These are phyloP conservation scores for Byssothecium circinans DNA, from an alignment of 2,329 filamentous ascomycete genomes.

Conservation along the genomic window DNA sequence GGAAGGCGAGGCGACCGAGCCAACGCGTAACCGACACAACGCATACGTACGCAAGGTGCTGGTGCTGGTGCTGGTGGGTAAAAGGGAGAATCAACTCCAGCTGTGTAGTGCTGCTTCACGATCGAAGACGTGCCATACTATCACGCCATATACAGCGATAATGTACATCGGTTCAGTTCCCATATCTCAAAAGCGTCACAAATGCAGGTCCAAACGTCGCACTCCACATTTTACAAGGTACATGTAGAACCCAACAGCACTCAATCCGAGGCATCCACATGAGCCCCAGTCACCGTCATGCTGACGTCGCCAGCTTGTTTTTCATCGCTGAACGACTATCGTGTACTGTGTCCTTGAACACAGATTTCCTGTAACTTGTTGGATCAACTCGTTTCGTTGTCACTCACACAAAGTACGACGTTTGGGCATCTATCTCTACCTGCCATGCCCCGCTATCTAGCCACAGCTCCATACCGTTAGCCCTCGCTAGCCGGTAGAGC, in stretches of 20 bases:
- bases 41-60: neutral
- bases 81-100: conserved; percentile 18
- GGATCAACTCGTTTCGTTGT: neutral
- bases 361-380: too few relatives aligned
- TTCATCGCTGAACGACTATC: neutral
- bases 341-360: neutral
- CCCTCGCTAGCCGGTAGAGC: neutral
- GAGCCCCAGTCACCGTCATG: neutral
- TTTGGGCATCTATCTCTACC: neutral
- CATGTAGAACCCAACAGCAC: neutral
- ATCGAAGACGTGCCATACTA: too few relatives aligned
- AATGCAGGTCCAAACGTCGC: neutral
- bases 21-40: neutral
- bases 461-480: neutral
- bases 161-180: neutral
- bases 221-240: too few relatives aligned
- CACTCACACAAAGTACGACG: neutral
- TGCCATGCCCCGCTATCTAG: neutral
- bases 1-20: neutral
- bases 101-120: too few relatives aligned
- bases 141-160: too few relatives aligned
- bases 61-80: conserved; percentile 12
- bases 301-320: neutral
- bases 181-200: neutral
- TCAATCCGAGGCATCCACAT: neutral